Conservation (phyloP, 495 filamentous ascomycete species). For the Thermothielavioides terrestris region DNA sequence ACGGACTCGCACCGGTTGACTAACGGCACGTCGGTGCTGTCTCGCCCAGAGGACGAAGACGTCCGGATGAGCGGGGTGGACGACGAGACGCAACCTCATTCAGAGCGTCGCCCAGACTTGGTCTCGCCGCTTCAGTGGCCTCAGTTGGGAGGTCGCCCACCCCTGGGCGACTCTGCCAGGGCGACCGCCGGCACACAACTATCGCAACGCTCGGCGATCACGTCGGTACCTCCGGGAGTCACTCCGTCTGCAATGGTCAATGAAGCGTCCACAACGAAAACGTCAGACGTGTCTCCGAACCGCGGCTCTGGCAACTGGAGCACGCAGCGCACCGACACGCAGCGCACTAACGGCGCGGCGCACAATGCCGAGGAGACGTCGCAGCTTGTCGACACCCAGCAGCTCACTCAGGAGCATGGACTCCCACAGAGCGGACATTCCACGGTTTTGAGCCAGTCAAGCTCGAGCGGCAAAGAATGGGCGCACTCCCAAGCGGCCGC, state of each 20-base stretch:
- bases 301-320: constrained; percentile 43
- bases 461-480: constrained; percentile 39
- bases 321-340: constrained; percentile 61
- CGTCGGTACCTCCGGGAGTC: constrained; percentile 65
- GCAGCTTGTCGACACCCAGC: constrained; percentile 54
- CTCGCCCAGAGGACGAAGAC: constrained; percentile 44
- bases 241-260: constrained; percentile 70
- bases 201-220: constrained; percentile 65
- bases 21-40: constrained; percentile 61
- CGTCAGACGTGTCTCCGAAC: constrained; percentile 58
- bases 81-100: constrained; percentile 39
- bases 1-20: constrained; percentile 42
- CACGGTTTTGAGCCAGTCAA: constrained; percentile 22
- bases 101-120: constrained; percentile 26
- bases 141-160: constrained; percentile 2
- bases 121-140: constrained; percentile 24
- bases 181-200: constrained; percentile 36
- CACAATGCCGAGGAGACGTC: constrained; percentile 34
- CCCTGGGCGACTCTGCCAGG: constrained; percentile 22
- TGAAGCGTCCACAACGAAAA: constrained; percentile 82
- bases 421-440: constrained; percentile 7
- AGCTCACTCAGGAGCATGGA: constrained; percentile 4
- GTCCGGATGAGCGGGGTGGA: constrained; percentile 52
- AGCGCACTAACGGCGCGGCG: constrained; percentile 49
- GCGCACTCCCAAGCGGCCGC: constrained; percentile 44